Evolutionary conservation across 805 yeast species (phyloP).

Genomic region (Helenozyma baotianmanensis): DNA sequence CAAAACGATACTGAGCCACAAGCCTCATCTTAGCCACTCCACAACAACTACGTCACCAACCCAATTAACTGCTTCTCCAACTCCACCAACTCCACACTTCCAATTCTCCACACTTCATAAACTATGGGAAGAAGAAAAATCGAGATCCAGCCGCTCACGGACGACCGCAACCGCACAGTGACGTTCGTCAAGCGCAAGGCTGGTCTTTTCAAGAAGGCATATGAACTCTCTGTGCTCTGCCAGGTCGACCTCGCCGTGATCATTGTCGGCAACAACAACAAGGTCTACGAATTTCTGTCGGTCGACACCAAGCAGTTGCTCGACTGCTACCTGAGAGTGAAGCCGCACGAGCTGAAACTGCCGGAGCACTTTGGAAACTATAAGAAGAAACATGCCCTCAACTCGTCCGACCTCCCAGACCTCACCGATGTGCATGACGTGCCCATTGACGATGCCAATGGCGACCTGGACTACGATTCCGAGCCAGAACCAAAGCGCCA

Average conservation of each 20-base stretch:
- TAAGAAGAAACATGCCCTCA: conserved; percentile 31
- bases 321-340: conserved; percentile 19
- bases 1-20: too few species aligned
- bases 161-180: conserved; percentile 80
- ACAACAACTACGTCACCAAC: too few species aligned
- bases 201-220: conserved; percentile 85
- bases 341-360: conserved; percentile 54
- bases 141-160: conserved; percentile 84
- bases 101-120: neutral
- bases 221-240: conserved; percentile 83
- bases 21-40: too few species aligned
- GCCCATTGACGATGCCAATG: conserved; percentile 9
- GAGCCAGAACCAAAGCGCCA: conserved; percentile 34
- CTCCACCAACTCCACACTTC: too few species aligned
- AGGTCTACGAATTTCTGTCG: conserved; percentile 79
- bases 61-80: too few species aligned
- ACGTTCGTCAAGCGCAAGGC: conserved; percentile 94
- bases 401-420: conserved; percentile 6
- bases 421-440: conserved; percentile 13
- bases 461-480: conserved; percentile 31
- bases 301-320: conserved; percentile 46
- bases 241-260: conserved; percentile 91
- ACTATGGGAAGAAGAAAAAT: conserved; percentile 95
- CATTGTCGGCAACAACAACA: conserved; percentile 77
- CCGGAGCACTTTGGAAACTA: conserved; percentile 68